These are phyloP conservation scores for Nitzschia inconspicua DNA, from an alignment of 108 stramenopile species.

Conservation along the genomic window DNA sequence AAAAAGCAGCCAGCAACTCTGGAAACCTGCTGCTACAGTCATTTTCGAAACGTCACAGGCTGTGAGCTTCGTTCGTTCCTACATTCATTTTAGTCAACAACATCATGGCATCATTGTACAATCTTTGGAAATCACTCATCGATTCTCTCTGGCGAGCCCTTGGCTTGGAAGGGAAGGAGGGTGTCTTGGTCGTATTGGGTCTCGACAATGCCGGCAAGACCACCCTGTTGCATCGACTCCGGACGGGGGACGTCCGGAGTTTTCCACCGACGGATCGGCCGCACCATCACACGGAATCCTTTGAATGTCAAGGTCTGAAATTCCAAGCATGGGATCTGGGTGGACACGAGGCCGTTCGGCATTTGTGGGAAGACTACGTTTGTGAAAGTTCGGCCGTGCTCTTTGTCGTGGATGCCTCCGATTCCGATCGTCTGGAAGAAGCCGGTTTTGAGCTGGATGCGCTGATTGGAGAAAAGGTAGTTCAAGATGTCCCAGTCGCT, in stretches of 20 bases:
- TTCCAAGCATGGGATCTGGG: slow-evolving; percentile 70
- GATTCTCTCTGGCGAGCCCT: slow-evolving; percentile 23
- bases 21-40: too few relatives aligned
- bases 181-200: slow-evolving; percentile 93
- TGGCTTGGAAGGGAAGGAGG: slow-evolving; percentile 71
- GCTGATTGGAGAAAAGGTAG: slow-evolving; percentile 36
- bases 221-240: slow-evolving; percentile 58
- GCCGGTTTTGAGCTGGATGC: slow-evolving; percentile 56
- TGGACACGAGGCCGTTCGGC: slow-evolving; percentile 66
- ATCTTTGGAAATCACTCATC: slow-evolving; percentile 18
- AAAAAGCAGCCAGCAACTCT: too few relatives aligned
- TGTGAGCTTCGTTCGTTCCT: too few relatives aligned
- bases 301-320: slow-evolving; percentile 32
- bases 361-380: slow-evolving; percentile 62
- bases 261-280: slow-evolving; percentile 71
- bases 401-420: slow-evolving; percentile 54
- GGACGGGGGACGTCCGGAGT: slow-evolving; percentile 38
- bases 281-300: slow-evolving; percentile 28
- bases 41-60: too few relatives aligned
- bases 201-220: slow-evolving; percentile 99
- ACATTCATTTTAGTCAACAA: too few relatives aligned
- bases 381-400: slow-evolving; percentile 44
- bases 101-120: slow-evolving; percentile 10
- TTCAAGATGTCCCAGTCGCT: slow-evolving; percentile 42
- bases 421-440: slow-evolving; percentile 53